These are phyloP conservation scores for Talaromyces piceae DNA, from an alignment of 2,329 filamentous ascomycete species.

Conservation along the genomic window DNA sequence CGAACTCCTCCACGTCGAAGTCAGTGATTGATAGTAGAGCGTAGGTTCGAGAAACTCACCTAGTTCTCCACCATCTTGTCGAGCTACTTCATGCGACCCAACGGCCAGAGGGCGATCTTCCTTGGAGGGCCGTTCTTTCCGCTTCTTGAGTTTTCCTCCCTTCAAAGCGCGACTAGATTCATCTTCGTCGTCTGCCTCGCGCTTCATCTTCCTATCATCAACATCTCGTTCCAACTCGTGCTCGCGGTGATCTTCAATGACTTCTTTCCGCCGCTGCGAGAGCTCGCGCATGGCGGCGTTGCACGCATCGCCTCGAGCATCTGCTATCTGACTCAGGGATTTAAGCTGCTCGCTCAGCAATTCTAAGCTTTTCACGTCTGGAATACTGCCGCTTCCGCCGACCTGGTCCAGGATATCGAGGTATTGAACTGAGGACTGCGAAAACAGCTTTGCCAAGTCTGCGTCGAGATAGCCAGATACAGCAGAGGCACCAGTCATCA, in stretches of 20 bases:
- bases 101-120: slow-evolving; percentile 54
- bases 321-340: slow-evolving; percentile 50
- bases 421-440: slow-evolving; percentile 45
- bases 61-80: slow-evolving; percentile 56
- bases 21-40: neutral
- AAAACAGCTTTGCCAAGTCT: slow-evolving; percentile 41
- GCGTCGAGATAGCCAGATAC: slow-evolving; percentile 50
- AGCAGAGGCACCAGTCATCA: slow-evolving; percentile 26
- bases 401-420: slow-evolving; percentile 52
- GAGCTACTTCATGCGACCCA: slow-evolving; percentile 55
- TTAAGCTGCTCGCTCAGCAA: slow-evolving; percentile 49
- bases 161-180: slow-evolving; percentile 43
- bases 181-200: slow-evolving; percentile 38
- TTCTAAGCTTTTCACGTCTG: slow-evolving; percentile 41
- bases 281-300: slow-evolving; percentile 55
- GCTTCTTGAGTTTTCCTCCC: slow-evolving; percentile 65
- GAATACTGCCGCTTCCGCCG: slow-evolving; percentile 41
- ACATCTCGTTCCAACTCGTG: slow-evolving; percentile 41
- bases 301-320: slow-evolving; percentile 50
- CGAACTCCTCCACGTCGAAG: slow-evolving; percentile 9
- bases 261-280: slow-evolving; percentile 50
- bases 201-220: slow-evolving; percentile 44
- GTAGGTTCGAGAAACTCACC: slow-evolving; percentile 13
- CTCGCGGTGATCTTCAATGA: slow-evolving; percentile 46
- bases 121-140: slow-evolving; percentile 61